Percentiles rank a stretch among this genome's conserved stretches.
phyloP scores from a whole-genome alignment of 176 grass and related monocot genomes.

The Leersia perrieri region DNA sequence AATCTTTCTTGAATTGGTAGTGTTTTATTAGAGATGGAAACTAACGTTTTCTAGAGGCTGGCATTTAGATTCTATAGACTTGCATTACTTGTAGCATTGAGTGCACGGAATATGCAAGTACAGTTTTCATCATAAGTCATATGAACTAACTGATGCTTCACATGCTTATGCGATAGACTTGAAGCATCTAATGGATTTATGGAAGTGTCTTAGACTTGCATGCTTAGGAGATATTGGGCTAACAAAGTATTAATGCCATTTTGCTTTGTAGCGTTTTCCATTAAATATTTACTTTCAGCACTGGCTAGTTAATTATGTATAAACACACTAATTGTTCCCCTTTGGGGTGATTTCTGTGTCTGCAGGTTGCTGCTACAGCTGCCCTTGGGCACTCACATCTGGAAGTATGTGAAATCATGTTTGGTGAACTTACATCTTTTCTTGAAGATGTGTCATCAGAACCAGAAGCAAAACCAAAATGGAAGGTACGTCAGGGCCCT shows the following conservation, averaged over 20 bases:
- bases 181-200: not conserved
- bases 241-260: conserved; percentile 6
- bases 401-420: conserved; percentile 90
- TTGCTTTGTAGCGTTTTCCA: conserved; percentile 3
- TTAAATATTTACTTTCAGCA: conserved; percentile 15
- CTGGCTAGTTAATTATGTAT: conserved; percentile 18
- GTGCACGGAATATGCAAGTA: not conserved
- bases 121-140: not conserved
- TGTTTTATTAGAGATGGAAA: not conserved
- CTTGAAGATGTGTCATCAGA: conserved; percentile 91
- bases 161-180: not conserved
- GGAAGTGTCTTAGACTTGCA: not conserved
- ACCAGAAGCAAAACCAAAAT: conserved; percentile 91
- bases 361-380: conserved; percentile 84
- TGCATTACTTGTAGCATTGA: not conserved
- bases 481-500: conserved; percentile 88
- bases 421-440: conserved; percentile 82
- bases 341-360: conserved; percentile 13
- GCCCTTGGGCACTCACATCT: conserved; percentile 92
- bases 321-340: conserved; percentile 2
- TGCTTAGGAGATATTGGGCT: not conserved
- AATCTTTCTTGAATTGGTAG: not conserved
- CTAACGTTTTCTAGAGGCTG: not conserved
- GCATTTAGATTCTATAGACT: not conserved
- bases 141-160: not conserved